Percentiles rank a stretch among this genome's conserved stretches.
phyloP scores from a whole-genome alignment of 2,329 filamentous ascomycete species.

The Epichloe glyceriae region DNA sequence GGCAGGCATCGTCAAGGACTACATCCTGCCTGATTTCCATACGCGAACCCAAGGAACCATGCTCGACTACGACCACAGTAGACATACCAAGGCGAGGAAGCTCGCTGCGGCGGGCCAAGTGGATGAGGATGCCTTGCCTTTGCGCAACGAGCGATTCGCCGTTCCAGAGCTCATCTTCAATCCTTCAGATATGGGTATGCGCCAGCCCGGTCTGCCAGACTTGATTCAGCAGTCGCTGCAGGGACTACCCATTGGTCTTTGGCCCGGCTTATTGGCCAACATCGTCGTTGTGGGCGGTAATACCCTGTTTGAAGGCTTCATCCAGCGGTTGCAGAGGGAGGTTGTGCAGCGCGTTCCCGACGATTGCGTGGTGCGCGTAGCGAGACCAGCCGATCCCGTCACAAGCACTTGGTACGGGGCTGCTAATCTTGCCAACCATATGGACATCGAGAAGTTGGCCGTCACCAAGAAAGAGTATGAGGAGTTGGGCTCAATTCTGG shows the following conservation, averaged over 20 bases:
- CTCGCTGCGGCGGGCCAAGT: constrained; percentile 28
- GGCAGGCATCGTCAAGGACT: constrained; percentile 67
- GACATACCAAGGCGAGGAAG: constrained; percentile 39
- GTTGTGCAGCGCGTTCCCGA: constrained; percentile 58
- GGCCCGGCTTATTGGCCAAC: constrained; percentile 75
- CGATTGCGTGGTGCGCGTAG: constrained; percentile 66
- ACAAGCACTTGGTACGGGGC: constrained; percentile 77
- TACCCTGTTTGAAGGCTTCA: constrained; percentile 65
- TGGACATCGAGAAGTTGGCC: constrained; percentile 50
- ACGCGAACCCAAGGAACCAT: constrained; percentile 50
- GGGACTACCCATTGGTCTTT: constrained; percentile 65
- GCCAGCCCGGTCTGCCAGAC: constrained; percentile 69
- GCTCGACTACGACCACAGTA: constrained; percentile 61
- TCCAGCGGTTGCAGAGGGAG: constrained; percentile 65
- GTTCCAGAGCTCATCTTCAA: constrained; percentile 85
- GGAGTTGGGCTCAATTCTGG: constrained; percentile 67
- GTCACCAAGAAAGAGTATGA: constrained; percentile 89
- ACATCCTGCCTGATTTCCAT: constrained; percentile 75
- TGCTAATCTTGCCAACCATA: constrained; percentile 60
- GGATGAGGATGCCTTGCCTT: constrained; percentile 66
- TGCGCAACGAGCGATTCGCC: constrained; percentile 84
- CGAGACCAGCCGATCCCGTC: constrained; percentile 57
- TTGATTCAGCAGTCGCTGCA: constrained; percentile 70
- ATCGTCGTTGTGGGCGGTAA: constrained; percentile 84
- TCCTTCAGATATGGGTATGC: constrained; percentile 73